These are phyloP conservation scores for Acanthamoeba sp. DNA, from an alignment of 208 protist genomes.

Conservation along the genomic window DNA sequence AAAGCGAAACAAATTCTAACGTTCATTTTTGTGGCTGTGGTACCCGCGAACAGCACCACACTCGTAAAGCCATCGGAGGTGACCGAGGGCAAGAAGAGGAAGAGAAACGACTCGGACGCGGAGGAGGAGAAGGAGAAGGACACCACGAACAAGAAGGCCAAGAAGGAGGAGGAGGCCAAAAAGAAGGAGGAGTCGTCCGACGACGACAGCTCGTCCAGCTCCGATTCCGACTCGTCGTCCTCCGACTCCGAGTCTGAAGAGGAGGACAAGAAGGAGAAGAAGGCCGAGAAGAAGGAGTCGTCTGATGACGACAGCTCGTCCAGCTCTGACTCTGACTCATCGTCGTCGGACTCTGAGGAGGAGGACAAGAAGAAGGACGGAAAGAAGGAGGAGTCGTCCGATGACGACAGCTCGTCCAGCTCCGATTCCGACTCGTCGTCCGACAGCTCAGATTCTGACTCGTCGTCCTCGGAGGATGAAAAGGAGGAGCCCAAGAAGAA, in stretches of 20 bases:
- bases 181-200: constrained; percentile 53
- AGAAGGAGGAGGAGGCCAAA: constrained; percentile 19
- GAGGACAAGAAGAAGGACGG: constrained; percentile 60
- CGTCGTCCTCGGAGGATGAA: not conserved
- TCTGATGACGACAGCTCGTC: constrained; percentile 19
- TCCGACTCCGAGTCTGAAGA: not conserved
- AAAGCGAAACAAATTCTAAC: too few relatives aligned
- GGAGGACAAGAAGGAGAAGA: constrained; percentile 12
- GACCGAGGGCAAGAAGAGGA: constrained; percentile 39
- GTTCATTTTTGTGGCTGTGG: not conserved
- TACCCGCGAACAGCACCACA: not conserved
- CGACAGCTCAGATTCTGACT: not conserved
- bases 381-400: constrained; percentile 39
- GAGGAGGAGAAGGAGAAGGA: constrained; percentile 74
- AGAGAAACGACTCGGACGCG: constrained; percentile 11
- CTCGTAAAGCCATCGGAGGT: not conserved
- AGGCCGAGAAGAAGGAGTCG: not conserved
- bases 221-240: not conserved
- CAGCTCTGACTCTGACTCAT: not conserved
- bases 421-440: not conserved
- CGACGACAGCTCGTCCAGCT: not conserved
- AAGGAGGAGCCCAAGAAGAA: not conserved
- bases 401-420: constrained; percentile 7
- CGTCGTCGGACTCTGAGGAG: constrained; percentile 44
- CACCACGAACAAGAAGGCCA: constrained; percentile 8